phyloP scores from a whole-genome alignment of 2,329 filamentous ascomycete genomes.

The Macrophomina phaseolina region DNA sequence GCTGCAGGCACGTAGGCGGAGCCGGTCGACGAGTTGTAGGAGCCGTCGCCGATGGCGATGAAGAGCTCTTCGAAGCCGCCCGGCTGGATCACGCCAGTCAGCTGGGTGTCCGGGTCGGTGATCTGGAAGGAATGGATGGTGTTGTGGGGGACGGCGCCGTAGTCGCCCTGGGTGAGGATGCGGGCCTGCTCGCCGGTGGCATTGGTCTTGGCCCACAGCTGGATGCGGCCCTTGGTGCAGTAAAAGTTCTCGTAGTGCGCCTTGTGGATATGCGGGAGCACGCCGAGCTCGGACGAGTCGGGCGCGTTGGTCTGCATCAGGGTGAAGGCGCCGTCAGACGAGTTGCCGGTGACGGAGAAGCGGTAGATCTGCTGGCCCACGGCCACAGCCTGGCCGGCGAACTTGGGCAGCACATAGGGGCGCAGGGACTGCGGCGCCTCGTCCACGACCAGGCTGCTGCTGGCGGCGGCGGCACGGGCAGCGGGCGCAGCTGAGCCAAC shows the following conservation, averaged over 20 bases:
- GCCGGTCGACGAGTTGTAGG: conserved; percentile 43
- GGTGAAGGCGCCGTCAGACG: conserved; percentile 53
- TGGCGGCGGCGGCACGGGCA: not conserved
- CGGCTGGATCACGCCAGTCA: conserved; percentile 54
- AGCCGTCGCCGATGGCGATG: conserved; percentile 45
- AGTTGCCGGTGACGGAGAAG: conserved; percentile 53
- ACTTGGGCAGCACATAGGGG: conserved; percentile 46
- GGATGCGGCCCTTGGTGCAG: conserved; percentile 51
- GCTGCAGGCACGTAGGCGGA: conserved; percentile 46
- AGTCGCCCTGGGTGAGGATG: conserved; percentile 53
- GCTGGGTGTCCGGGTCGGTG: conserved; percentile 55
- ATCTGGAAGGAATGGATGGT: conserved; percentile 58
- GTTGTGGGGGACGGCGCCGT: conserved; percentile 52
- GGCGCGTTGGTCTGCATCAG: conserved; percentile 53
- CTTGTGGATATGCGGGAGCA: conserved; percentile 52
- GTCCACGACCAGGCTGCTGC: conserved; percentile 29
- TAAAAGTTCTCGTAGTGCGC: conserved; percentile 57
- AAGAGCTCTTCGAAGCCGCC: conserved; percentile 58
- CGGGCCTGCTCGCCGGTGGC: conserved; percentile 42
- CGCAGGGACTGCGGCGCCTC: conserved; percentile 42
- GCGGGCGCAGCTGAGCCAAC: not conserved
- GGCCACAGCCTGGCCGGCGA: conserved; percentile 42
- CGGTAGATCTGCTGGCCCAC: conserved; percentile 48
- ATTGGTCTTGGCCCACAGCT: conserved; percentile 51
- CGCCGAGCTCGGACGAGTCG: conserved; percentile 44